Base-by-base conservation (phyloP, 2,329 filamentous ascomycete genomes). In the Ophiostoma quercus region DNA sequence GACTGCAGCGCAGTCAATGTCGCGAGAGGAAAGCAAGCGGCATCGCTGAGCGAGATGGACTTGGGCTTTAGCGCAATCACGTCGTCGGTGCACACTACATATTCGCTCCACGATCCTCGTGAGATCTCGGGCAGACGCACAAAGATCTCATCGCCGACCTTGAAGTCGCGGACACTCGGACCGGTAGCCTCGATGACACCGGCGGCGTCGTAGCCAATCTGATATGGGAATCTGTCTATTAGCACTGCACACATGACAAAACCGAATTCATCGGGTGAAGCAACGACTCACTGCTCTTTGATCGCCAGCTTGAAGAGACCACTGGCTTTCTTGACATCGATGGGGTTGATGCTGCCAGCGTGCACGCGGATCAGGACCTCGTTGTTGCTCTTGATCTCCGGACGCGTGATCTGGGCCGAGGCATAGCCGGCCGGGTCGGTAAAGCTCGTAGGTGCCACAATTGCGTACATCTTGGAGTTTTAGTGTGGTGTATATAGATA, bases 321-420 rank as follows among this genome's bases (percentile, higher is more conserved):
- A 4, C 72, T 71, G 8, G 76, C 75, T 11, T 77, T 41, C 62
- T 76, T 74, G 0, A 79, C 77, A 16, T 83, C 80, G 0, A 77
- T 77, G 0, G 78, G 77, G n/a, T 75, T 74, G 3, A 82, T 75
- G 0, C 74, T 73, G 2, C 75, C 78, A 3, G 81, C 79, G 54
- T 80, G 77, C 37, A 83, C 76, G 19, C 75, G 75, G 12, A 84
- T 71, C 1, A 85, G 74, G 1, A 86, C 75, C 3, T 85, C 77
- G 37, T 81, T 76, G 1, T 82, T 79, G 7, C 77, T 73, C 2
- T 76, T 77, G 67, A 85, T 82, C 5, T 22, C 54, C 1, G 69
- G 69, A 7, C 29, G 25, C 22, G 66, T 29, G 14, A 70, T 51
- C 43, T 65, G 47, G 41, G 68, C 32, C 9, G 47, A 37, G n/a